phyloP scores from a whole-genome alignment of 2,329 filamentous ascomycete species.

The Lithohypha guttulata region DNA sequence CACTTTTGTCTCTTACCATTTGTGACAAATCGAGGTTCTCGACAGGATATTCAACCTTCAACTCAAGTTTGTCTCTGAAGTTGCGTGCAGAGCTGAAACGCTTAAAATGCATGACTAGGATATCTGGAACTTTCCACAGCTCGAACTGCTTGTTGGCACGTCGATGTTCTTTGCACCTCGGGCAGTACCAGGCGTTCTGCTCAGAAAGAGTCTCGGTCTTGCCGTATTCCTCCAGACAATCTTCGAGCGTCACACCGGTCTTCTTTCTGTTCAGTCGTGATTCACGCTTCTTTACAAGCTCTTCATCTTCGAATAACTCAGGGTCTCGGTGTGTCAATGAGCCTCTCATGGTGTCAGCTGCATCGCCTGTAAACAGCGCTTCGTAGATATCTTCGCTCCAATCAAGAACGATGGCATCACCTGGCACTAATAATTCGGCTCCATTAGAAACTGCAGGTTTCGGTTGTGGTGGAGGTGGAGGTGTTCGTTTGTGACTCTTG shows the following conservation, averaged over 20 bases:
- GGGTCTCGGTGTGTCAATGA: slow-evolving; percentile 40
- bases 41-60: slow-evolving; percentile 81
- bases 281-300: slow-evolving; percentile 53
- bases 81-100: slow-evolving; percentile 77
- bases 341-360: slow-evolving; percentile 45
- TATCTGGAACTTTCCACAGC: slow-evolving; percentile 92
- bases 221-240: slow-evolving; percentile 89
- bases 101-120: slow-evolving; percentile 89
- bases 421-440: slow-evolving; percentile 54
- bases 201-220: slow-evolving; percentile 89
- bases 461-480: slow-evolving; percentile 14
- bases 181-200: slow-evolving; percentile 96
- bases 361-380: slow-evolving; percentile 49
- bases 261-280: slow-evolving; percentile 56
- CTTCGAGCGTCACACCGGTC: slow-evolving; percentile 70
- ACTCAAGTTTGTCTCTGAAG: slow-evolving; percentile 83
- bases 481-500: slow-evolving; percentile 13
- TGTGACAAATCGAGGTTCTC: slow-evolving; percentile 73
- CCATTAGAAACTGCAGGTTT: slow-evolving; percentile 36
- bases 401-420: slow-evolving; percentile 78
- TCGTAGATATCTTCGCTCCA: slow-evolving; percentile 66
- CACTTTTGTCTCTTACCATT: slow-evolving; percentile 68
- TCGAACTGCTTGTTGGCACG: slow-evolving; percentile 94
- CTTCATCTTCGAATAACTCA: slow-evolving; percentile 47
- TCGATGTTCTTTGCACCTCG: slow-evolving; percentile 84